Evolutionary conservation across 1,284 basidiomycete genomes (phyloP), one percentile per base, ranked within the genome.

Genomic region (Cryptococcus sp.): DNA sequence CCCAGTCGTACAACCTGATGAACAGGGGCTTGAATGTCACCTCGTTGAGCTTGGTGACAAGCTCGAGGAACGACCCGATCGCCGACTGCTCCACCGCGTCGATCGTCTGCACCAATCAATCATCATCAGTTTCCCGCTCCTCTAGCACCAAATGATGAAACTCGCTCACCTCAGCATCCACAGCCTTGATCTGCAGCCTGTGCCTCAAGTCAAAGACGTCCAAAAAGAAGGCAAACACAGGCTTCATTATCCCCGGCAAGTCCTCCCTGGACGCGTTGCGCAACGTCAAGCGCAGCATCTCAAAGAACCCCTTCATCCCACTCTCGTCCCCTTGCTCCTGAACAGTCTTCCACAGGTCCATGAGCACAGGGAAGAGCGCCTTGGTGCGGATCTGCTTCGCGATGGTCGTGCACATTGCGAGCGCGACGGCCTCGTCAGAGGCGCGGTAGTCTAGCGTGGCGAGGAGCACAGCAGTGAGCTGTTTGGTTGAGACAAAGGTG

Each of bases 1-100:
- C 92, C 95, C 96, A 99, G 74, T 99, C 95, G 70, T 91, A 94
- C 63, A 94, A 78, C 60, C 87, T 86, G 59, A 93, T 85, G 81
- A 97, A 96, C 18, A 98, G 79, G 2, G 95, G 95, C 64, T 86
- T 85, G 85, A 99, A 98, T 0, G 88, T 83, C 0, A 86, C 84
- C 70, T 98, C 96, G 69, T 95, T 97, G 51, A 99, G 82, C 77
- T 97, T 97, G 61, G 92, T 84, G 11, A 94, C 89, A 16, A 98
- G 80, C 71, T 94, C 88, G 21, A 88, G 81, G 81, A 96, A 98
- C 2, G 91, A 86, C 1, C 81, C 77, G 59, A 91, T 74, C 1
- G 79, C 75, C 38, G 73, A 74, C 45, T 73, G 72, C 67, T 82
- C 81, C 57, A 81, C 69, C 28, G 53, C 55, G 39, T 67, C 57